Percentiles rank a stretch among this genome's conserved stretches.
phyloP scores from a whole-genome alignment of 2,329 filamentous ascomycete species.

The Talaromyces albobiverticillius region DNA sequence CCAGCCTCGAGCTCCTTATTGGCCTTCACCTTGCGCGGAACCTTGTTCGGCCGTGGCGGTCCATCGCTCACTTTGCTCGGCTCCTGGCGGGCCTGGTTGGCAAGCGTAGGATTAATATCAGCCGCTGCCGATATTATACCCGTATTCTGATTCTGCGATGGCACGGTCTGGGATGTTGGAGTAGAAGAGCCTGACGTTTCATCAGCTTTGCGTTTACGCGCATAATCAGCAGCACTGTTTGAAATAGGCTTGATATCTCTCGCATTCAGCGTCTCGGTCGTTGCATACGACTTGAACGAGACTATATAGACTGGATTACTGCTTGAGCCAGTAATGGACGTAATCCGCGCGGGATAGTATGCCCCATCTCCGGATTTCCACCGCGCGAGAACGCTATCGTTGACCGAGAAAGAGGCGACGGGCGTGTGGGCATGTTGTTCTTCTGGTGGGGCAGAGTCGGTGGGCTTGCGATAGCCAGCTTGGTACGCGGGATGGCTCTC shows the following conservation, averaged over 20 bases:
- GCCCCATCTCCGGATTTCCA: constrained; percentile 86
- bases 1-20: constrained; percentile 86
- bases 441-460: constrained; percentile 44
- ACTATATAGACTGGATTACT: constrained; percentile 89
- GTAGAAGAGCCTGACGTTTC: constrained; percentile 57
- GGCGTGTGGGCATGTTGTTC: constrained; percentile 54
- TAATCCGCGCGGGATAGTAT: constrained; percentile 91
- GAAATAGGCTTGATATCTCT: constrained; percentile 80
- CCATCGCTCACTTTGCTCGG: constrained; percentile 62
- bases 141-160: constrained; percentile 39
- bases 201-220: constrained; percentile 83
- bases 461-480: constrained; percentile 54
- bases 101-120: constrained; percentile 63
- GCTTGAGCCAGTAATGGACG: constrained; percentile 88
- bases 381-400: constrained; percentile 85
- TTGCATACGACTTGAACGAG: constrained; percentile 85
- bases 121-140: constrained; percentile 65
- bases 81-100: constrained; percentile 63
- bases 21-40: constrained; percentile 76
- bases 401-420: constrained; percentile 70
- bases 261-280: constrained; percentile 74
- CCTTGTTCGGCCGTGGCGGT: constrained; percentile 61
- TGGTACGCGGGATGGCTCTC: constrained; percentile 77
- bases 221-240: constrained; percentile 53
- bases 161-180: constrained; percentile 31